Base-by-base conservation (phyloP, 176 grass and related monocot genomes). In the Alloteropsis semialata region DNA sequence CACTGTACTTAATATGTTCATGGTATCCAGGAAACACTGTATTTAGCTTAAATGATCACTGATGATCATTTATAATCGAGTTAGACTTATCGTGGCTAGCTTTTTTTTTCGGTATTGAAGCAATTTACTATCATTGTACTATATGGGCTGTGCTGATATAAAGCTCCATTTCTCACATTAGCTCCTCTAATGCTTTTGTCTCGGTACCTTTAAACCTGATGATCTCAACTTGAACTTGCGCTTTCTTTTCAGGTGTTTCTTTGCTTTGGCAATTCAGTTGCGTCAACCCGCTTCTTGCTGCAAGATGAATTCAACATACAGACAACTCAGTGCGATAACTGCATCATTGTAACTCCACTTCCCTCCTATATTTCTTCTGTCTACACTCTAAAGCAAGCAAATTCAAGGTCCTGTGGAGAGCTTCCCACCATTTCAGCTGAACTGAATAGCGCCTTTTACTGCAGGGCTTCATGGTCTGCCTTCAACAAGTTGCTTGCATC, bases 291-390 rank as follows among this genome's bases (percentile, higher is more conserved):
- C 81, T 99, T 94, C 89, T 84, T 99, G 85, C 89, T 99, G 43
- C 96, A 99, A 95, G 96, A 99, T 81, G 93, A 96, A 87, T 99
- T 99, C 89, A 99, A 99, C 74, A 99, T 99, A 69, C 96, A 99
- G 81, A 99, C 96, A 77, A 99, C 96, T 75, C 69, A 99, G 75
- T 99, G 96, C 11, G 96, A 99, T 74, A 99, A 96, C 88, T 99
- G 93, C 89, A 99, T 99, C 82, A 99, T 99, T 74, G 96, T 99
- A 86, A 83, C 57, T 5, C 46, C 32, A 27, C 73, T 74, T 5
- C 49, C 48, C 36, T 72, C 46, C 22, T 65, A 77, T 37, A 53
- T 51, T 65, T 56, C 9, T 8, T 84, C 59, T 83, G 12, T 82
- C 60, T n/a, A n/a, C n/a, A n/a, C n/a, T n/a, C n/a, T 88, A 74